Evolutionary conservation across 2,329 filamentous ascomycete genomes (phyloP), one percentile per base, ranked within the genome.

Genomic region (Zymoseptoria crescenta): DNA sequence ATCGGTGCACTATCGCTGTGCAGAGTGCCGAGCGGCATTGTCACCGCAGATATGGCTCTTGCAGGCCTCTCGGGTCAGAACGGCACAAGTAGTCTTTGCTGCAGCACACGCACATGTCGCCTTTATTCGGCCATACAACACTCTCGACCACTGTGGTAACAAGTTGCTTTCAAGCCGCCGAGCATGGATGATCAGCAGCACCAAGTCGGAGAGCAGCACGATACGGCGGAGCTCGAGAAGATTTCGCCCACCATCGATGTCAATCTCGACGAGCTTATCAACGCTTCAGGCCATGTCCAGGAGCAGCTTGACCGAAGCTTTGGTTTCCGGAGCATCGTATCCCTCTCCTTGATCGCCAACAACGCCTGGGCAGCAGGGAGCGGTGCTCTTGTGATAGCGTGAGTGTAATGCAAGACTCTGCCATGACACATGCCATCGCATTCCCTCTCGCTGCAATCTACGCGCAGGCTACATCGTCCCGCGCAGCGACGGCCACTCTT

Each of bases 371-470:
- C 56, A 21, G 67, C 67, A 30, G 62, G 60, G 24, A 63, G 64
- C 7, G 67, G 65, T 41, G 56, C 65, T 9, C 57, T 67, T 1
- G 63, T 69, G 1, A 53, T 68, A n/a, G 60, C 66, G 52, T 66
- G 52, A 62, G 59, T 62, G 68, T 1, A 72, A 73, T 64, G 8
- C 27, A 27, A 10, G 16, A 19, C n/a, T 41, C 52, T 24, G 24
- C 13, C 13, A 48, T n/a, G n/a, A 76, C 78, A 3, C 72, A 67
- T 21, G 68, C 73, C 2, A 72, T 75, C 8, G 72, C 73, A 79
- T 79, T 61, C 67, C 87, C 87, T 0, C 81, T 88, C 10, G 82
- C 84, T 6, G 82, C 85, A 56, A 85, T 89, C 59, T 89, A 88
- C 70, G 76, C 72, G 21, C 78, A 80, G 70, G 74, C 75, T 4